Evolutionary conservation across 2,329 filamentous ascomycete genomes (phyloP), one percentile per base, ranked within the genome.

Genomic region (Trichoderma gracile): DNA sequence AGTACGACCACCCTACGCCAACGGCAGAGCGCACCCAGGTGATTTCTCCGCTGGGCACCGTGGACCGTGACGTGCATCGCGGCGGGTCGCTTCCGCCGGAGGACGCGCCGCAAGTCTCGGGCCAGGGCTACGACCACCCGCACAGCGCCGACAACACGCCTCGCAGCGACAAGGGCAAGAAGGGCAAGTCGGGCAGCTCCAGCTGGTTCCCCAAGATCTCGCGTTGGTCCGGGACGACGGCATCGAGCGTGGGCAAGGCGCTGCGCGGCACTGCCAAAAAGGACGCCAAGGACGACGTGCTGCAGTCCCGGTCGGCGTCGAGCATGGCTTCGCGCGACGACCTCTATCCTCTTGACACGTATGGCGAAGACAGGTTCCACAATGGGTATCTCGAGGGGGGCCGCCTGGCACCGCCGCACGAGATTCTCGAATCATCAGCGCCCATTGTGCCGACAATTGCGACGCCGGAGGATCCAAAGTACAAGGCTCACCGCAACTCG

Each of bases 171-270:
- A 92, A 91, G 77, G 85, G 86, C 67, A 91, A 90, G 76, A 97
- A 96, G 79, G 91, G 96, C 79, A 96, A 96, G 75, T 94, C 92
- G 1, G 90, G 86, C 73, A 87, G 88, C 65, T 95, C 92, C 0
- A 92, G 91, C 0, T 88, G 86, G 81, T 90, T 96, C 67, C 93
- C 93, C 25, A 97, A 96, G 80, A 93, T 97, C 67, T 98, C 95
- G 6, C 87, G 95, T 49, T 99, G 95, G 95, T 98, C 94, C 0
- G 95, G 96, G 78, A 98, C 94, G 2, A 99, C 95, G 0, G 86
- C 93, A 4, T 97, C 93, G 0, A 96, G 92, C 66, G 87, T 93
- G 49, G 89, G 91, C 50, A 89, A 90, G 70, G 90, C 89, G 46
- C 90, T 93, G 75, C 86, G 89, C 46, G 86, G 85, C 71, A 91